A percentile compares a stretch with the other conserved stretches of the same genome.
These are phyloP conservation scores for Clarireedia hainanense DNA, from an alignment of 2,329 filamentous ascomycete species.

Conservation along the genomic window DNA sequence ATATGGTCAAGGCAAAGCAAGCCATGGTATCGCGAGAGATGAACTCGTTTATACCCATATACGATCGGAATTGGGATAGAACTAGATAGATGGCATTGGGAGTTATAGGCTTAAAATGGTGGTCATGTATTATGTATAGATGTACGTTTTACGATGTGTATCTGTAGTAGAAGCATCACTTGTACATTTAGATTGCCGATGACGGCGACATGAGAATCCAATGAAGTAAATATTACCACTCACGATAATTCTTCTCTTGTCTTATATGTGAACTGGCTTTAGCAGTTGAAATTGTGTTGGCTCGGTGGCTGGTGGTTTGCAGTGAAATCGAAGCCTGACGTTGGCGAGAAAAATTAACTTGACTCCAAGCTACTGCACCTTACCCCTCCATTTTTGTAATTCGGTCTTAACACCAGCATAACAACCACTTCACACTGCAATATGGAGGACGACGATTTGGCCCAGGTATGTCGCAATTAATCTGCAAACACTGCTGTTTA, in stretches of 20 bases:
- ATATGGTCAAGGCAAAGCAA: conserved; percentile 65
- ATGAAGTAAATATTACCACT: no score
- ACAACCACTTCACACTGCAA: not conserved
- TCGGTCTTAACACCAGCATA: not conserved
- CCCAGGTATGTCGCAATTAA: conserved; percentile 20
- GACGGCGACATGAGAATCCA: no score
- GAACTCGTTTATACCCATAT: conserved; percentile 24
- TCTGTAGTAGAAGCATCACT: conserved; percentile 1
- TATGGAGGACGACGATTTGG: conserved; percentile 31
- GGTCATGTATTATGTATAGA: not conserved
- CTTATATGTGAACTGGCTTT: no score
- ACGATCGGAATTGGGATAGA: conserved; percentile 1
- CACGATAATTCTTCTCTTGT: no score
- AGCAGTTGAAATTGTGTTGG: no score
- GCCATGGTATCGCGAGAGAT: conserved; percentile 19
- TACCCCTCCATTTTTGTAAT: conserved; percentile 1
- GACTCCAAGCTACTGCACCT: not conserved
- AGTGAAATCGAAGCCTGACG: not conserved
- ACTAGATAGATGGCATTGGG: not conserved
- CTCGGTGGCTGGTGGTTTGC: no score
- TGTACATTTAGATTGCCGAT: conserved; percentile 1
- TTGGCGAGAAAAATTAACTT: not conserved
- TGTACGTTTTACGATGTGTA: conserved; percentile 3
- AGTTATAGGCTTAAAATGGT: not conserved
- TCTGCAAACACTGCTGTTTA: not conserved